Evolutionary conservation across 2,329 filamentous ascomycete species (phyloP).

Genomic region (Colletotrichum sp.): DNA sequence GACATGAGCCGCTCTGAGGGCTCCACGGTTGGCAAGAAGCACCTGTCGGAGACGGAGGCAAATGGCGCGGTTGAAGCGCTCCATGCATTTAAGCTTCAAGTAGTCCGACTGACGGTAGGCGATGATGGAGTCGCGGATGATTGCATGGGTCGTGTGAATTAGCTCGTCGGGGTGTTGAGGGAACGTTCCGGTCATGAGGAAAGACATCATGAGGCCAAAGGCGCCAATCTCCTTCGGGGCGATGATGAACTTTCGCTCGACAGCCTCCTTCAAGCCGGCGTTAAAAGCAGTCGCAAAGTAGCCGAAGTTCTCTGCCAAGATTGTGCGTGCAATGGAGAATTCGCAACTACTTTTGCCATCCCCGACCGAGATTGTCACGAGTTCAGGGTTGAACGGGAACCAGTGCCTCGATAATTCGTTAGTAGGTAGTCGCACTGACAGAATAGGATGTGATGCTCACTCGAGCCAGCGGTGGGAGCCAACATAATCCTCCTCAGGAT

Average conservation of each 20-base stretch:
- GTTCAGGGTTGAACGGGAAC: conserved; percentile 6
- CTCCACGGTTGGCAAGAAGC: neutral
- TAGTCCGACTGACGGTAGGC: neutral
- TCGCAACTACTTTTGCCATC: neutral
- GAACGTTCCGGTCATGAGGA: neutral
- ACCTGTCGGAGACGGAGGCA: conserved; percentile 5
- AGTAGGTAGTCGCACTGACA: neutral
- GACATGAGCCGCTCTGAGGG: neutral
- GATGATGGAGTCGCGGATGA: neutral
- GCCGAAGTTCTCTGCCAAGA: neutral
- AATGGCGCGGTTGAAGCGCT: neutral
- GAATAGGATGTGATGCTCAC: neutral
- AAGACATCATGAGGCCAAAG: neutral
- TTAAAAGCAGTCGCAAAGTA: neutral
- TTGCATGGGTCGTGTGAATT: neutral
- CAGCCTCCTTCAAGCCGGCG: neutral
- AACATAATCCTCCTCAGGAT: neutral
- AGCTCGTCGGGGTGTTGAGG: neutral
- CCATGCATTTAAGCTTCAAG: neutral
- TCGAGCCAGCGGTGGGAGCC: neutral
- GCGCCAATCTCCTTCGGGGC: neutral
- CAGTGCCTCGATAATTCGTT: neutral
- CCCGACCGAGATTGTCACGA: neutral
- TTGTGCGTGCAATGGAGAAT: neutral
- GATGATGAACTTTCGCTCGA: neutral